A percentile compares a stretch with the other conserved stretches of the same genome.
These are phyloP conservation scores for Tolypocladium sp. DNA, from an alignment of 2,329 filamentous ascomycete species.

Conservation along the genomic window DNA sequence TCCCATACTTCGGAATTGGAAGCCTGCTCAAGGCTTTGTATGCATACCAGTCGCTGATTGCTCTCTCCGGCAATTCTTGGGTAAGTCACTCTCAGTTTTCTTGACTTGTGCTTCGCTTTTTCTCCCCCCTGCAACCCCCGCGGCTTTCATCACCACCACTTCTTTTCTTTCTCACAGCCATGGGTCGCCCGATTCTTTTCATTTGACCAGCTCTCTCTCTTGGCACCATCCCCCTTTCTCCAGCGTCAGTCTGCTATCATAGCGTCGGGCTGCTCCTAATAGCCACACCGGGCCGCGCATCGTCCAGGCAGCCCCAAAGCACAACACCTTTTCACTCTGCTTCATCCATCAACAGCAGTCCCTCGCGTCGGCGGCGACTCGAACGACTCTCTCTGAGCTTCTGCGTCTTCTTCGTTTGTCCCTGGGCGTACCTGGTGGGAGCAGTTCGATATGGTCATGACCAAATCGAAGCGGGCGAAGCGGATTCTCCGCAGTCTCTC, in stretches of 20 bases:
- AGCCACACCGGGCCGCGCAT: background rate
- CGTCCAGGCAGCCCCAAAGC: background rate
- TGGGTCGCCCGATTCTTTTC: background rate
- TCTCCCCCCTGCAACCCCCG: background rate
- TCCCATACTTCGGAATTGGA: conserved; percentile 10
- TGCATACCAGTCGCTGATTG: conserved; percentile 28
- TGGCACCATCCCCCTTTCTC: background rate
- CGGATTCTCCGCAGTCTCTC: conserved; percentile 26
- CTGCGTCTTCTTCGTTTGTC: background rate
- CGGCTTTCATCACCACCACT: background rate
- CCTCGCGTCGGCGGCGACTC: background rate
- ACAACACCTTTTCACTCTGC: background rate
- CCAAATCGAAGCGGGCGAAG: conserved; percentile 16
- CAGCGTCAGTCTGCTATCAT: background rate
- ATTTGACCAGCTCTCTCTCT: background rate
- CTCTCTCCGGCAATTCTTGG: conserved; percentile 16
- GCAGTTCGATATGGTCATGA: conserved; percentile 14
- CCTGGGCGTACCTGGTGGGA: conserved; percentile 1
- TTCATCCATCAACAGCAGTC: background rate
- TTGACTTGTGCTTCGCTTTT: background rate
- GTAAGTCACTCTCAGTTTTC: conserved; percentile 17
- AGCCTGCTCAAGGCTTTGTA: conserved; percentile 21
- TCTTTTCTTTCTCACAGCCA: conserved; percentile 4
- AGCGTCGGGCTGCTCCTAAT: background rate
- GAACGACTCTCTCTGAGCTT: background rate